Base-by-base conservation (phyloP, 1,284 basidiomycete genomes). In the Vanrija humicola region DNA sequence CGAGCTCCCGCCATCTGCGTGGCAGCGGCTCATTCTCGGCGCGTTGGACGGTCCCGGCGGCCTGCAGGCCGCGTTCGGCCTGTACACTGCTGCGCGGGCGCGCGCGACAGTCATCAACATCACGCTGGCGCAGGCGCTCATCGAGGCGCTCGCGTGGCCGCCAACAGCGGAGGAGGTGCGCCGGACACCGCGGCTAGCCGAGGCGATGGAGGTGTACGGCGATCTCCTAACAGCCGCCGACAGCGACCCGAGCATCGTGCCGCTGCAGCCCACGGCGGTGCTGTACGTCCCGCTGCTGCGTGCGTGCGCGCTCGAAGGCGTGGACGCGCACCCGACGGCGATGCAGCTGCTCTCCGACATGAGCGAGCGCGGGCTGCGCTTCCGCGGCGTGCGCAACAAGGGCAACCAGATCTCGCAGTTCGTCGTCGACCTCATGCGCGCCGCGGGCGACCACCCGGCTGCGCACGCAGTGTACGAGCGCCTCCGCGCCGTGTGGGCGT, bases 391-490 rank as follows among this genome's bases (percentile, higher is more conserved):
- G 64, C 79, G 79, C 14, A 74, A 82, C 19, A 78, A 82, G 9
- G 10, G 34, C 81, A 83, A 48, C 21, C 25, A 44, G 28, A 18
- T 50, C 3, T 18, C 49, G 6, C 29, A 38, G 2, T 73, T 84
- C 44, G 79, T 85, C 39, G 79, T 85, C 49, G 71, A 86, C 43
- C 79, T 83, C 48, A 87, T 90, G 81, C 79, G 81, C 16, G 73
- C 77, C 15, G 77, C 83, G 1, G 65, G 77, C 3, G 79, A 73
- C 48, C 81, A 84, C 48, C 75, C 80, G 10, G 82, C 83, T 14
- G 87, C 88, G 0, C 82, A 86, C 61, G 76, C 82, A 7, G 77
- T 82, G 1, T 93, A 91, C 54, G 78, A 79, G 25, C 62, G 71
- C 75, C 56, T 79, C 63, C 65, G 75, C 59, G 61, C 72, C 47